Base-by-base conservation (phyloP, 1,139 yeast genomes). In the Kazachstania sp. region DNA sequence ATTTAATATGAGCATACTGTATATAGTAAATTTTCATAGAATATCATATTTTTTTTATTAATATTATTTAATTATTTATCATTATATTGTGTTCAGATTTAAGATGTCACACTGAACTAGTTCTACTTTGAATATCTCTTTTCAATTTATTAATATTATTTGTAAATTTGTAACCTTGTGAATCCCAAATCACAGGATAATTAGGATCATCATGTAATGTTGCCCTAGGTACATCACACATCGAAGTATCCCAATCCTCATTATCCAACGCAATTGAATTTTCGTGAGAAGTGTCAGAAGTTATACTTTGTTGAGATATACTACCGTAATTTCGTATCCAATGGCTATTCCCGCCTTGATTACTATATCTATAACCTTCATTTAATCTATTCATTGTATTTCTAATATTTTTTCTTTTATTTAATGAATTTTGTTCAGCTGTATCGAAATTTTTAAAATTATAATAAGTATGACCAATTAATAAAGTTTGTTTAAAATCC, bases 361-460 rank as follows among this genome's bases (percentile, higher is more conserved):
- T 76, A 41, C 80, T 78, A 62, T 87, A 88, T 39, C 99, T 67
- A 52, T 90, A 67, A 0, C 99, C 99, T 50, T 87, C 85, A 53
- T 83, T 79, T 41, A 92, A 77, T 51, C 95, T 75, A 46, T 84
- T 79, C 71, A 78, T 72, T 45, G 94, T 69, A 0, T 92, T 79
- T 18, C 71, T 70, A 1, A 86, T 76, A 31, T 75, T 76, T 53
- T 82, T 88, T n/a, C 35, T 39, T 2, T 86, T 83, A 38, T 83
- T 72, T 28, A 77, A 60, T 0, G 85, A 81, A 30, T 47, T 47
- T 7, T 51, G 52, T 9, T 39, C 44, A 0, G 83, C 83, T 0
- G 94, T 80, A 61, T 90, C 95, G 67, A 90, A 92, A 51, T 80
- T 81, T 49, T 84, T 76, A 61, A 86, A 90, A 56, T 85, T 88